Evolutionary conservation across 257 asterid genomes (phyloP), one percentile per base, ranked within the genome.

Genomic region (Gentiana straminea): DNA sequence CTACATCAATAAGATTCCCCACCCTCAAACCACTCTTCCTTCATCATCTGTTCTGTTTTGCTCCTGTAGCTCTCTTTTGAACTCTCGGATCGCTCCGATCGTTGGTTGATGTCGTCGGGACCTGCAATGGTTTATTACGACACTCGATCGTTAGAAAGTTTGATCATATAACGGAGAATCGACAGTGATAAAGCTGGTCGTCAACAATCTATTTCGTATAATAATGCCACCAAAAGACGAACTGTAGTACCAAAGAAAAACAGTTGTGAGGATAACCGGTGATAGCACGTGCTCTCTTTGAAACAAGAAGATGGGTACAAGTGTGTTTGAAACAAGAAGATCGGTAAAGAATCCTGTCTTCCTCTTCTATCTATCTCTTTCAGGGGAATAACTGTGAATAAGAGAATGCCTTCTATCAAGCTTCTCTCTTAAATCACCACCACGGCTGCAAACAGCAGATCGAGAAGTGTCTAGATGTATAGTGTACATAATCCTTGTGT

Each of bases 281-380:
- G 94, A 88, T 43, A 88, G 77, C 58, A 83, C 77, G 86, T 92
- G 99, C 61, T 82, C 94, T 13, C 94, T 88, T 64, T 92, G 99
- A 82, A 75, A 77, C 76, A 92, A 88, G 68, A 92, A 82, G 79
- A 88, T 92, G 37, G 99, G 97, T 33, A 74, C 87, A 2, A 92
- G 99, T 15, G 99, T 85, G 50, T 92, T 92, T 70, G 97, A n/a
- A n/a, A n/a, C n/a, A n/a, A n/a, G n/a, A n/a, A n/a, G n/a, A n/a
- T n/a, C n/a, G n/a, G n/a, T n/a, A n/a, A 86, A 70, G 89, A 70
- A 32, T 77, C 70, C 54, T 71, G 82, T 64, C 80, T 71, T 62
- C 72, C 68, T 61, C 71, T 74, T n/a, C n/a, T n/a, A n/a, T 59
- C 65, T 60, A 58, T 81, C 84, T 76, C 86, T 73, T 36, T 52